Evolutionary conservation across 805 yeast genomes (phyloP).

Genomic region (Ogataea paraovalis): DNA sequence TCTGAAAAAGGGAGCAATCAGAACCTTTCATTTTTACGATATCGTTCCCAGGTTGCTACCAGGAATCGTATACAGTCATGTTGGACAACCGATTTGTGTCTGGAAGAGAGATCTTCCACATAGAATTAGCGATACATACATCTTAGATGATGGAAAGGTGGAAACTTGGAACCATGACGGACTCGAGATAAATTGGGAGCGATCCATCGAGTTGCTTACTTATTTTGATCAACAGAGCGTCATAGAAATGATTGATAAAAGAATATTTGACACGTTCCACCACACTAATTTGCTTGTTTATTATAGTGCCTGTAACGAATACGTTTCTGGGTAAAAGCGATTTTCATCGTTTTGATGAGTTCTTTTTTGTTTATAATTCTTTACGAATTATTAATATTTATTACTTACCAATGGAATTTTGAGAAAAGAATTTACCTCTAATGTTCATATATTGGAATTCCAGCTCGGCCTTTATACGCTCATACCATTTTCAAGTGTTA

Average conservation of each 20-base stretch:
- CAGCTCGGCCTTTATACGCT: no score
- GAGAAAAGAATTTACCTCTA: no score
- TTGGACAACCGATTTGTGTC: conserved; percentile 11
- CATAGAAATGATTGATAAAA: not conserved
- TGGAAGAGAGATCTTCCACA: conserved; percentile 16
- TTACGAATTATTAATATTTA: no score
- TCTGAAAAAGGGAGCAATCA: conserved; percentile 6
- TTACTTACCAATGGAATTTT: no score
- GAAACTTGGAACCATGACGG: not conserved
- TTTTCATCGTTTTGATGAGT: no score
- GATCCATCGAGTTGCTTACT: not conserved
- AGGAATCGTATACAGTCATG: conserved; percentile 12
- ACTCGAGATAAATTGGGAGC: not conserved
- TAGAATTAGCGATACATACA: conserved; percentile 1
- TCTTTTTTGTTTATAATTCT: no score
- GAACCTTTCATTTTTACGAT: conserved; percentile 16
- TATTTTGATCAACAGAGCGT: not conserved
- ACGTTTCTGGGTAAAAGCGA: not conserved
- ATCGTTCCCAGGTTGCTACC: conserved; percentile 19
- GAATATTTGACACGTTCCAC: not conserved
- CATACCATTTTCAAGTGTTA: no score
- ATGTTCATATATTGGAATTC: no score
- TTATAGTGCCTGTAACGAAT: not conserved
- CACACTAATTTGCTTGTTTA: not conserved
- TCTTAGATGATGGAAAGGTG: not conserved